Percentiles rank a stretch among this genome's conserved stretches.
Conservation (phyloP, 257 asterid genomes). For the Craterostigma plantagineum region DNA sequence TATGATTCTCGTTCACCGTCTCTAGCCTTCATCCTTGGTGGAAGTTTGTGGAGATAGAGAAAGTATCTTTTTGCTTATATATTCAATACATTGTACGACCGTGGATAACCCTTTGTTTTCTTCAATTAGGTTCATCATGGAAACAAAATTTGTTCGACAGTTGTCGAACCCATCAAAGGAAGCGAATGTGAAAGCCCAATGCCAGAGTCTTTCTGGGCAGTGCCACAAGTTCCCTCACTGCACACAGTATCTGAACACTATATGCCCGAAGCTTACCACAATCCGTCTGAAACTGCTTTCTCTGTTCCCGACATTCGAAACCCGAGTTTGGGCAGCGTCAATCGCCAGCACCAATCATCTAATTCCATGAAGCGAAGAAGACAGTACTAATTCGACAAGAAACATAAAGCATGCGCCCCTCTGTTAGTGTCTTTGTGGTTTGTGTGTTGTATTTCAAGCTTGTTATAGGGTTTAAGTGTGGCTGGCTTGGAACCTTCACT, state of each 20-base stretch:
- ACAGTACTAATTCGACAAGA: too few relatives aligned
- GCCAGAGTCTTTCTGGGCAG: constrained; percentile 58
- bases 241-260: too few relatives aligned
- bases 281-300: constrained; percentile 12
- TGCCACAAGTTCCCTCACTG: constrained; percentile 54
- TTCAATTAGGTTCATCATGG: constrained; percentile 16
- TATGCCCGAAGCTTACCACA: constrained; percentile 32
- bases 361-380: too few relatives aligned
- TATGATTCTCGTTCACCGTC: constrained; percentile 15
- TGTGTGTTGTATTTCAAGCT: too few relatives aligned
- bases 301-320: constrained; percentile 60
- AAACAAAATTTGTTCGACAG: constrained; percentile 35
- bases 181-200: constrained; percentile 47
- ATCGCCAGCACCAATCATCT: too few relatives aligned
- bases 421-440: too few relatives aligned
- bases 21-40: not conserved
- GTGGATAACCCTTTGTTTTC: too few relatives aligned
- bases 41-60: not conserved
- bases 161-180: constrained; percentile 40
- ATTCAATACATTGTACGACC: not conserved
- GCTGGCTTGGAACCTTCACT: too few relatives aligned
- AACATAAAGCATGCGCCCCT: too few relatives aligned
- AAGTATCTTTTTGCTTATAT: too few relatives aligned
- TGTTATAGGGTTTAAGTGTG: too few relatives aligned
- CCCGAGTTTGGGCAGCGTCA: constrained; percentile 14